These are phyloP conservation scores for Ajuga reptans DNA, from an alignment of 305 asterid genomes.

Conservation along the genomic window DNA sequence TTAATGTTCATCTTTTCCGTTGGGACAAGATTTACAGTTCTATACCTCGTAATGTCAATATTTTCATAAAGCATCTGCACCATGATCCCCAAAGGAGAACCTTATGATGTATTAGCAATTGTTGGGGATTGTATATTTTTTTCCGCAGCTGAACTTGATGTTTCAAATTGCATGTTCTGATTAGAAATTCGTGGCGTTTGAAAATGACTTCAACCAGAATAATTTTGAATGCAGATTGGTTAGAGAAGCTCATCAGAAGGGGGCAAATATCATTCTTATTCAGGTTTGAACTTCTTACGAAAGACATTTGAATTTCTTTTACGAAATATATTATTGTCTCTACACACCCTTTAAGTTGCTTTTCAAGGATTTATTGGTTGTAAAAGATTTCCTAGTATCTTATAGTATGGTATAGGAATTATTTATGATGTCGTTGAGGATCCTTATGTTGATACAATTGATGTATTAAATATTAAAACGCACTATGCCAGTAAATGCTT, in stretches of 20 bases:
- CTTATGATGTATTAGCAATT: conserved; percentile 1
- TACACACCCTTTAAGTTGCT: not conserved
- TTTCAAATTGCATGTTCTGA: not conserved
- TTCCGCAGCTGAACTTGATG: not conserved
- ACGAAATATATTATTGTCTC: conserved; percentile 1
- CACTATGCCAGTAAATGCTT: not conserved
- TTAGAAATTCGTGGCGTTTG: conserved; percentile 7
- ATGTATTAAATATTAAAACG: not conserved
- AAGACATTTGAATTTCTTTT: not conserved
- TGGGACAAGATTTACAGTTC: not conserved
- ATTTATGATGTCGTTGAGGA: not conserved
- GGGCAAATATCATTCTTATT: conserved; percentile 80
- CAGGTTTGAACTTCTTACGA: conserved; percentile 45
- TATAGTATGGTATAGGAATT: not conserved
- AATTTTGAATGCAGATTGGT: conserved; percentile 60
- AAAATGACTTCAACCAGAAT: not conserved
- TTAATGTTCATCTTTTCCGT: not conserved
- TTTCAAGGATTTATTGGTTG: not conserved
- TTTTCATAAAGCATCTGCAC: not conserved
- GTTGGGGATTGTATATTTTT: not conserved
- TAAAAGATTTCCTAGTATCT: not conserved
- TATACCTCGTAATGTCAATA: not conserved
- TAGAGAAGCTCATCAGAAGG: conserved; percentile 77
- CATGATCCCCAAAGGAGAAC: not conserved
- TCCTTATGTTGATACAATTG: not conserved